Evolutionary conservation across 768 basidiomycete genomes (phyloP).

Genomic region (Obba rivulosa): DNA sequence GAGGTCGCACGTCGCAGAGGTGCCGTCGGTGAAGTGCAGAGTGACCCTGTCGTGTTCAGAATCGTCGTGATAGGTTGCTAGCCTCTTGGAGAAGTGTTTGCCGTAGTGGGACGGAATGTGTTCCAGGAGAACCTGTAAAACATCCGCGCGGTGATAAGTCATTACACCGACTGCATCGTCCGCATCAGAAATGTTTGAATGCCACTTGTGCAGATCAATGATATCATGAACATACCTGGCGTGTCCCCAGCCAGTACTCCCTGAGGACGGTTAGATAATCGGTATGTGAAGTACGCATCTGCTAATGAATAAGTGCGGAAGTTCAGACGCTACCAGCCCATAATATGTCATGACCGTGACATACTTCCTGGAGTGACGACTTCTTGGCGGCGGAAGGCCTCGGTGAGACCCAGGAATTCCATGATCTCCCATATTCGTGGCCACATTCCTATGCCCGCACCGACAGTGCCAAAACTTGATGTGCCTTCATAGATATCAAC

Average conservation of each 20-base stretch:
- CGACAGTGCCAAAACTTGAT: slow-evolving; percentile 8
- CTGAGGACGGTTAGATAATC: slow-evolving; percentile 8
- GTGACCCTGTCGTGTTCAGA: slow-evolving; percentile 2
- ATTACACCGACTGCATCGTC: neutral
- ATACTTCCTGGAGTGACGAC: neutral
- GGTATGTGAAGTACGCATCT: neutral
- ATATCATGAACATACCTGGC: neutral
- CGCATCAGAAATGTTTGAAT: neutral
- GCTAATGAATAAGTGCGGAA: neutral
- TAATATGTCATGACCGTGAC: neutral
- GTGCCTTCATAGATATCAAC: slow-evolving; percentile 20
- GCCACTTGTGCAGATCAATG: neutral
- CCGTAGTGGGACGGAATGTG: slow-evolving; percentile 12
- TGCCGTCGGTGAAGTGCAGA: slow-evolving; percentile 21
- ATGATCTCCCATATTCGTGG: slow-evolving; percentile 9
- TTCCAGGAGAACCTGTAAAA: slow-evolving; percentile 12
- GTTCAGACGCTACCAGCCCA: neutral
- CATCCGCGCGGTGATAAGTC: slow-evolving; percentile 13
- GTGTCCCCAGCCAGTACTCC: neutral
- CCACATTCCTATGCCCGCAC: slow-evolving; percentile 15
- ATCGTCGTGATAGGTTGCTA: slow-evolving; percentile 2
- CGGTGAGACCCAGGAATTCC: slow-evolving; percentile 4
- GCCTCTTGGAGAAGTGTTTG: slow-evolving; percentile 10
- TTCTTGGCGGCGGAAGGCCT: neutral
- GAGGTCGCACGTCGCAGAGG: slow-evolving; percentile 18